Evolutionary conservation across 148 eudicot genomes (phyloP).

Genomic region (Arbutus unedo): DNA sequence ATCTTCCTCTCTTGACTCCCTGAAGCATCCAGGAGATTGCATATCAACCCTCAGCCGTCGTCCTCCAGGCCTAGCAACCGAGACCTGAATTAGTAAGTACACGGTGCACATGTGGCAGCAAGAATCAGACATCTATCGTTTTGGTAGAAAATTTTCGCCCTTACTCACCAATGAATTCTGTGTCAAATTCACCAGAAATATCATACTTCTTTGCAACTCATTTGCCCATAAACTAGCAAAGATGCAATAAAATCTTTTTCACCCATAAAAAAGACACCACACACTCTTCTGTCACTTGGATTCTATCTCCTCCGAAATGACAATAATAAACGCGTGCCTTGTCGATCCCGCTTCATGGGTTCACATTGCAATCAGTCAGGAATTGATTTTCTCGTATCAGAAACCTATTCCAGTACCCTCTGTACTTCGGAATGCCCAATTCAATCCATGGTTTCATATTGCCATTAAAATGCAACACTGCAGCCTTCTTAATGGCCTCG

Average conservation of each 20-base stretch:
- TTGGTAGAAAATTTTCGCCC: neutral
- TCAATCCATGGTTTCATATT: constrained; percentile 99
- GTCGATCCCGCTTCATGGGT: constrained; percentile 31
- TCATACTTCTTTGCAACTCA: constrained; percentile 2
- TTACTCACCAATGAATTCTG: constrained; percentile 9
- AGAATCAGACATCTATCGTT: neutral
- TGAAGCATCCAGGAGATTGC: neutral
- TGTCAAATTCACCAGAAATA: constrained; percentile 1
- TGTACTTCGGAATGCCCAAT: constrained; percentile 74
- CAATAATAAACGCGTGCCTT: neutral
- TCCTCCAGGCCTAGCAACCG: neutral
- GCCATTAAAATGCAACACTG: constrained; percentile 82
- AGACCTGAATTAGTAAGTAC: neutral
- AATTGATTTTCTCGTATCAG: constrained; percentile 55
- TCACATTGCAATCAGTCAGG: constrained; percentile 85
- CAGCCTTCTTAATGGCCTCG: constrained; percentile 50
- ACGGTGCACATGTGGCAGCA: neutral
- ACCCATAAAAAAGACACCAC: constrained; percentile 2
- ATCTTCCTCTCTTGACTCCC: constrained; percentile 7
- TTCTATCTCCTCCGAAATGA: neutral
- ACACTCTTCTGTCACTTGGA: neutral
- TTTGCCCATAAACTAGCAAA: constrained; percentile 5
- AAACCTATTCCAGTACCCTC: constrained; percentile 58
- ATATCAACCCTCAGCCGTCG: neutral
- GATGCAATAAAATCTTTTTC: constrained; percentile 8